Evolutionary conservation across 768 basidiomycete species (phyloP).

Genomic region (Agaricus blazei): DNA sequence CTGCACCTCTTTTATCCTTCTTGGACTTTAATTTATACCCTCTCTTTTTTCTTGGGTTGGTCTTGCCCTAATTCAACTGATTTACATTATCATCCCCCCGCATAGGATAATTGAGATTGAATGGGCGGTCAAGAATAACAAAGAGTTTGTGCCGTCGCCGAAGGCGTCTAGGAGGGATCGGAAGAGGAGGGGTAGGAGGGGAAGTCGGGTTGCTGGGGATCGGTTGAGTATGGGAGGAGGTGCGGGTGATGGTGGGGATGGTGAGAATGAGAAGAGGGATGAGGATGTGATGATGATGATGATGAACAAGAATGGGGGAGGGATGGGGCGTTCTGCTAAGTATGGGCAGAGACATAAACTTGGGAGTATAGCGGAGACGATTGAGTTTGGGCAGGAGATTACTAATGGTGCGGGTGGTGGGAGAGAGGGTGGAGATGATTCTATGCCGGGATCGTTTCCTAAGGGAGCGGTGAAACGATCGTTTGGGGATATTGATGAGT

Average conservation of each 20-base stretch:
- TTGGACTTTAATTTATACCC: conserved; percentile 32
- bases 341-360: neutral
- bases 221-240: conserved; percentile 11
- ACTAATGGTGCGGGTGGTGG: conserved; percentile 26
- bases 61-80: neutral
- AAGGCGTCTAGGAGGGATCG: conserved; percentile 38
- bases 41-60: conserved; percentile 23
- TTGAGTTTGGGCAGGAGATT: conserved; percentile 38
- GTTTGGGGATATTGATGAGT: conserved; percentile 4
- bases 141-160: conserved; percentile 53
- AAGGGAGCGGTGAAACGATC: neutral
- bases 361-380: conserved; percentile 10
- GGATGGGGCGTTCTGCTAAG: neutral
- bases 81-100: neutral
- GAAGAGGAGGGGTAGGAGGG: conserved; percentile 27
- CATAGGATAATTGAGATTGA: conserved; percentile 79
- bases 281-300: conserved; percentile 18
- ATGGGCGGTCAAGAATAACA: conserved; percentile 65
- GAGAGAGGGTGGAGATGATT: neutral
- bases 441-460: neutral
- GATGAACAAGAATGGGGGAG: conserved; percentile 19
- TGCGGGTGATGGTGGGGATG: neutral
- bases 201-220: conserved; percentile 16
- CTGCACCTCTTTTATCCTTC: too few species aligned
- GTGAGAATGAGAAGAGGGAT: neutral